A percentile compares a stretch with the other conserved stretches of the same genome.
phyloP scores from a whole-genome alignment of 192 early-diverging fungal genomes.

The Gaertneriomyces sp. region DNA sequence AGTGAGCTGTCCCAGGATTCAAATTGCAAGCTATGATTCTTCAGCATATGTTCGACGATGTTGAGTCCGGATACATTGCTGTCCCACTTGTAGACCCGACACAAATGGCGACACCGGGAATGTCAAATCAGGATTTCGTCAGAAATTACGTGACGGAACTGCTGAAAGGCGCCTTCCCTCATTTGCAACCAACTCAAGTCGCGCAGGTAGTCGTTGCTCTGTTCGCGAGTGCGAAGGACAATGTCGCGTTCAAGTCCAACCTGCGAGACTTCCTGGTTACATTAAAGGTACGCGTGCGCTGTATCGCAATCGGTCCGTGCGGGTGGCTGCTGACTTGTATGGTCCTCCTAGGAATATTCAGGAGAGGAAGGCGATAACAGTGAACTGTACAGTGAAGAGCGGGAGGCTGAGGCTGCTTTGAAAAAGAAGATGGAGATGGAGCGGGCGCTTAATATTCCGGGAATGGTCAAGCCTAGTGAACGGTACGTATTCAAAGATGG shows the following conservation, averaged over 20 bases:
- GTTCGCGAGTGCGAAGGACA: conserved; percentile 79
- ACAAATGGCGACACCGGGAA: conserved; percentile 64
- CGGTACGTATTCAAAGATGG: conserved; percentile 13
- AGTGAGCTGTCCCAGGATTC: conserved; percentile 60
- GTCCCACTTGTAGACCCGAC: conserved; percentile 83
- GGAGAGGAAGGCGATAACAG: conserved; percentile 66
- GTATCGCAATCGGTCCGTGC: conserved; percentile 2
- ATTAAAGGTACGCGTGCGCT: conserved; percentile 33
- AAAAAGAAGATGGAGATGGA: conserved; percentile 79
- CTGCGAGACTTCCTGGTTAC: conserved; percentile 89
- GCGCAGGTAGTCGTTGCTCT: conserved; percentile 81
- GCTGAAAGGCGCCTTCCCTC: conserved; percentile 85
- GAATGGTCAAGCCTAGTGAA: conserved; percentile 87
- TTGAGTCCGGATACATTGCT: conserved; percentile 75
- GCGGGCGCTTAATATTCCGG: conserved; percentile 82
- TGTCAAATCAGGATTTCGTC: conserved; percentile 79
- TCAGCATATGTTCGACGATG: conserved; percentile 82
- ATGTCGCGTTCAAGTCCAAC: conserved; percentile 81
- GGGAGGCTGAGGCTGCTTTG: conserved; percentile 75
- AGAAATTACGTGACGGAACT: conserved; percentile 79
- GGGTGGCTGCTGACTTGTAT: not conserved
- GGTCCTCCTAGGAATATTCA: conserved; percentile 74
- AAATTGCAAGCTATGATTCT: conserved; percentile 87
- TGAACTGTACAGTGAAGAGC: conserved; percentile 81
- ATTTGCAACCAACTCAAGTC: conserved; percentile 80